Percentiles rank a stretch among this genome's conserved stretches.
Evolutionary conservation across 176 grass and related monocot genomes (phyloP).

Genomic region (Leersia perrieri): DNA sequence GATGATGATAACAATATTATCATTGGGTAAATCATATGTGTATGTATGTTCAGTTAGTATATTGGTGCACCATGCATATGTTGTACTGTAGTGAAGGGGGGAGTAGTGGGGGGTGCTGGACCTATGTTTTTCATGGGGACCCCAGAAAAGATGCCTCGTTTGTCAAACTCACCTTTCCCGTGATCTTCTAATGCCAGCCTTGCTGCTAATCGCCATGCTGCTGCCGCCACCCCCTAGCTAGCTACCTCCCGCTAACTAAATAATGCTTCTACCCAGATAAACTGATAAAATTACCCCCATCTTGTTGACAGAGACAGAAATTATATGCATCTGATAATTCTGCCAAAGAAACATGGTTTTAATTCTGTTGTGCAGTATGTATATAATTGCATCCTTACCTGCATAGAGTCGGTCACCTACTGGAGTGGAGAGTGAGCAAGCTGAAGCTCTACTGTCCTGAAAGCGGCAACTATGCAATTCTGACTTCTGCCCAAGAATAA

Average conservation of each 20-base stretch:
- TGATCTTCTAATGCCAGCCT: slow-evolving; percentile 58
- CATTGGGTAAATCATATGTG: slow-evolving; percentile 10
- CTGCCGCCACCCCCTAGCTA: slow-evolving; percentile 5
- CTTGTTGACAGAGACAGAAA: neutral
- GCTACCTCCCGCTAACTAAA: neutral
- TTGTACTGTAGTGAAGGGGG: slow-evolving; percentile 36
- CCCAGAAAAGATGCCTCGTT: slow-evolving; percentile 46
- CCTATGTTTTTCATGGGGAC: slow-evolving; percentile 41
- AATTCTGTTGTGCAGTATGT: neutral
- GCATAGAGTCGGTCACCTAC: neutral
- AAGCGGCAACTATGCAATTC: neutral
- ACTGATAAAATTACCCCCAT: neutral
- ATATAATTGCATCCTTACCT: neutral
- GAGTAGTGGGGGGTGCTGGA: slow-evolving; percentile 37
- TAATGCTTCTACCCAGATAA: neutral
- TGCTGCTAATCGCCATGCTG: slow-evolving; percentile 43
- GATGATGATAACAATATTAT: neutral
- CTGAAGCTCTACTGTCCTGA: neutral
- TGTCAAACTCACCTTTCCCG: slow-evolving; percentile 46
- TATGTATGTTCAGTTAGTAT: neutral
- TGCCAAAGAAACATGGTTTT: neutral
- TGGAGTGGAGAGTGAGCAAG: neutral
- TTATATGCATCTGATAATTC: neutral
- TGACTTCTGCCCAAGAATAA: neutral
- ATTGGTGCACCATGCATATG: slow-evolving; percentile 5